A percentile compares a stretch with the other conserved stretches of the same genome.
Evolutionary conservation across 2,329 filamentous ascomycete species (phyloP).

Genomic region (Alternaria gansuensis): DNA sequence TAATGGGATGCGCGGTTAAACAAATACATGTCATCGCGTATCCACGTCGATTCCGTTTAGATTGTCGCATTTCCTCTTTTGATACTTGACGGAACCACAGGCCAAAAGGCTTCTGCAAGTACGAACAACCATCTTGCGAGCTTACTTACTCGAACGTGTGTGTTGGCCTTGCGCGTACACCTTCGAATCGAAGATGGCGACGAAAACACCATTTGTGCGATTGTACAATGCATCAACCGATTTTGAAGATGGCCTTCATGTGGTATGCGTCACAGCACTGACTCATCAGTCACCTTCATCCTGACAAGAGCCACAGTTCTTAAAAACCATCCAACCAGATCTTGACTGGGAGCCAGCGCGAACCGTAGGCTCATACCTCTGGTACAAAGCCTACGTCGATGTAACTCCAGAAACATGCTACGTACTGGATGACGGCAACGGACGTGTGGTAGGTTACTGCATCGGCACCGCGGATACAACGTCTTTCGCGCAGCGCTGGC

Average conservation of each 20-base stretch:
- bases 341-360: constrained; percentile 40
- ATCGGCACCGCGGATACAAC: constrained; percentile 46
- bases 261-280: constrained; percentile 19
- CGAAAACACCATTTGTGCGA: constrained; percentile 30
- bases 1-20: too few relatives aligned
- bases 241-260: constrained; percentile 29
- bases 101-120: neutral
- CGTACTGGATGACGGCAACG: constrained; percentile 48
- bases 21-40: neutral
- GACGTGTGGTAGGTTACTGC: constrained; percentile 51
- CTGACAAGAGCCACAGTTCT: constrained; percentile 31
- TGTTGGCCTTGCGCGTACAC: neutral
- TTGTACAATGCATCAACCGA: constrained; percentile 29
- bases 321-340: constrained; percentile 33
- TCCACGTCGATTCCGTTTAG: neutral
- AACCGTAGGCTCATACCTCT: constrained; percentile 45
- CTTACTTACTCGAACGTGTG: neutral
- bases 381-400: constrained; percentile 47
- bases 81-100: neutral
- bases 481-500: constrained; percentile 40
- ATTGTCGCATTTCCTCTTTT: neutral
- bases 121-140: neutral
- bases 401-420: constrained; percentile 46
- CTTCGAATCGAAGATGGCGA: constrained; percentile 3
- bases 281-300: neutral